Conservation (phyloP, 331 rosid genomes). For the Saraca asoca region DNA sequence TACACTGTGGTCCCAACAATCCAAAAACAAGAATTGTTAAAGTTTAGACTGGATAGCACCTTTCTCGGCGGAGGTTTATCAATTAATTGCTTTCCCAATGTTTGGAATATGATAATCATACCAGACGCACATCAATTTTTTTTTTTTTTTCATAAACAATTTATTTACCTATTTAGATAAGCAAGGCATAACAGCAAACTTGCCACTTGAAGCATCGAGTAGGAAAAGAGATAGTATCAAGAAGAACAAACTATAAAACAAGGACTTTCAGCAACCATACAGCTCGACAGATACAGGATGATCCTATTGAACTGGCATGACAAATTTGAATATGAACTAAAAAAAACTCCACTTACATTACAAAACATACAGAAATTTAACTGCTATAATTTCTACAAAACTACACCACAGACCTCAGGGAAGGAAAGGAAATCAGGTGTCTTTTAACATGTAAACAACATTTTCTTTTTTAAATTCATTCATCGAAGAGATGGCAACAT, state of each 20-base stretch:
- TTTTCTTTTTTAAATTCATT: too few relatives aligned
- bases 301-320: neutral
- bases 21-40: neutral
- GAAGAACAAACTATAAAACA: neutral
- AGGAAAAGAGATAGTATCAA: neutral
- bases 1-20: neutral
- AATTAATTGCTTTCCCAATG: neutral
- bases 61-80: neutral
- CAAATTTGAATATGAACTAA: constrained; percentile 5
- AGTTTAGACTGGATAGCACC: neutral
- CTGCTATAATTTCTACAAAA: neutral
- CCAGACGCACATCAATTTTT: neutral
- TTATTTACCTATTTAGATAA: neutral
- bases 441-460: neutral
- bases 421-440: neutral
- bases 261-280: constrained; percentile 1
- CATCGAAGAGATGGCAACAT: too few relatives aligned
- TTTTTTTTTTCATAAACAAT: neutral
- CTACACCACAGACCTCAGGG: neutral
- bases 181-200: neutral
- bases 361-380: neutral
- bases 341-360: neutral
- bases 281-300: neutral
- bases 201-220: neutral
- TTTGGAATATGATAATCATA: neutral